Conservation (phyloP, 2,329 filamentous ascomycete genomes). For the Bimuria novae-zelandiae region DNA sequence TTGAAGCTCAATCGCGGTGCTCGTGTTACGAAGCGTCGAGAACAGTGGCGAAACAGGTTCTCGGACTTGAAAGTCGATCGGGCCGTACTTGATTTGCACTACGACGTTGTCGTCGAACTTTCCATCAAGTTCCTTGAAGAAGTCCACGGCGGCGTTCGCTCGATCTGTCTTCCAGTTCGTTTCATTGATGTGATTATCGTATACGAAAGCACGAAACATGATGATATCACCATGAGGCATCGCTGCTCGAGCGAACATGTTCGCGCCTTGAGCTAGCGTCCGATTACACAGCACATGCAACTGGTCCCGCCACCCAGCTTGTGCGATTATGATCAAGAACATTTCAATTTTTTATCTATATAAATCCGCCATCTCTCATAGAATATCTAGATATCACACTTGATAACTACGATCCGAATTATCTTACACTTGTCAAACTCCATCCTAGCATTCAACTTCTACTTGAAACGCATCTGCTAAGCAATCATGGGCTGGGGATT, state of each 20-base stretch:
- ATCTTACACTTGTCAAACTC: no score
- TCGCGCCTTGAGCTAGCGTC: constrained; percentile 69
- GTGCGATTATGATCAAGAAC: no score
- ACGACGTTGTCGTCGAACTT: constrained; percentile 73
- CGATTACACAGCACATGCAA: constrained; percentile 70
- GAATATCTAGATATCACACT: no score
- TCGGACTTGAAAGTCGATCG: constrained; percentile 75
- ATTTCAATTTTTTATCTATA: no score
- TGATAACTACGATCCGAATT: no score
- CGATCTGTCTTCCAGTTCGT: constrained; percentile 68
- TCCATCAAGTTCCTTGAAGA: constrained; percentile 66
- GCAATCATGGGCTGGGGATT: no score
- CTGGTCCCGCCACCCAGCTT: no score
- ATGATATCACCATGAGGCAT: constrained; percentile 90
- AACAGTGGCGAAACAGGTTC: constrained; percentile 71
- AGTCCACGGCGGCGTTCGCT: constrained; percentile 71
- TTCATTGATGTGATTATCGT: constrained; percentile 62
- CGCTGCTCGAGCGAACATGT: constrained; percentile 77
- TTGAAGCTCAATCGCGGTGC: constrained; percentile 66
- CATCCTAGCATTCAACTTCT: no score
- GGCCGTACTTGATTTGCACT: constrained; percentile 74
- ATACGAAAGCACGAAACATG: constrained; percentile 75
- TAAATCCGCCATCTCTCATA: no score
- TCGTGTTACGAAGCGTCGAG: constrained; percentile 54
- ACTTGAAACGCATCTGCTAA: no score